Base-by-base conservation (phyloP, 495 filamentous ascomycete genomes). In the Penicillium pancosmium region DNA sequence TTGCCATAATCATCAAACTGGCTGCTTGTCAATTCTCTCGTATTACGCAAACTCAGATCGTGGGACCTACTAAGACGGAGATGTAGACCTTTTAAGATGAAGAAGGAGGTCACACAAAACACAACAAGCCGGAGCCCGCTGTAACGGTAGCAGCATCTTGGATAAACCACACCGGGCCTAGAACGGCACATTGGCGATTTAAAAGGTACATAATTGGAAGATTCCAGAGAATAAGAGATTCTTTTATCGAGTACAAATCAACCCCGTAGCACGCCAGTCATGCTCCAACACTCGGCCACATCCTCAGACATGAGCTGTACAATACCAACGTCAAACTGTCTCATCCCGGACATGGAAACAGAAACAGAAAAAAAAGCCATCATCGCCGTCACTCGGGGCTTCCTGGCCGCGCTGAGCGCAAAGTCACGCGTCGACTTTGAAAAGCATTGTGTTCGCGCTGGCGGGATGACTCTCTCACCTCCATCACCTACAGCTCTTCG, bases 391-490 rank as follows among this genome's bases (percentile, higher is more conserved):
- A 66, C 64, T 6, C 64, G 72, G 16, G 70, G 72, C 19, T 78
- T 78, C 57, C 64, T 78, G 21, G 25, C 66, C 6, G 72, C 73
- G 8, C 46, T 75, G 16, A 68, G 58, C 21, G 59, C 64, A 5
- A 78, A 74, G 36, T 75, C 68, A 15, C 57, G 72, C 15, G 50
- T 48, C 19, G 71, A 72, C 12, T 75, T 78, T 46, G 73, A 75
- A 25, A 73, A 72, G 38, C 67, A 75, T 58, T 78, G 72, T 55
- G 62, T 78, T 7, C 62, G 67, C 19, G 73, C 72, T 10, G 73
- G 73, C 2, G 73, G 73, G 1, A 78, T 78, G 73, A 68, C 73
- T 13, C 66, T 78, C 11, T 71, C 65, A 23, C 72, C 69, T 25
- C 75, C 75, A 11, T 55, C 65, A 5, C 62, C 73, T 1, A 69